Evolutionary conservation across 2,329 filamentous ascomycete genomes (phyloP).

Genomic region (Fonsecaea pugnacius): DNA sequence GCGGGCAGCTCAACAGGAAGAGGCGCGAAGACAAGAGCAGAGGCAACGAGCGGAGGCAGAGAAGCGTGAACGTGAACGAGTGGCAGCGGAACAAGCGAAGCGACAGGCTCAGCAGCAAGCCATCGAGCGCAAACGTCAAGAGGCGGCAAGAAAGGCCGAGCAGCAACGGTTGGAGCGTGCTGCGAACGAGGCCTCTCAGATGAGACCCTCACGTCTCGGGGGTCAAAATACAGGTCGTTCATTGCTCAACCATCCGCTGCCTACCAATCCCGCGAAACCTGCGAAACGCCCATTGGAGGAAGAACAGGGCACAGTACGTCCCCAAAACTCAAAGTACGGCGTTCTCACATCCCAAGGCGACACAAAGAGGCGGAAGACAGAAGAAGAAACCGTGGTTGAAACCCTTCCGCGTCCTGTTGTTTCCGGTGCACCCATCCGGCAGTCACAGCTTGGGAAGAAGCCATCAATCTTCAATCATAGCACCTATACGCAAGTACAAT

Average conservation of each 20-base stretch:
- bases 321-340: constrained; percentile 45
- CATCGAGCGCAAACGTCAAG: constrained; percentile 56
- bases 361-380: constrained; percentile 78
- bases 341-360: constrained; percentile 70
- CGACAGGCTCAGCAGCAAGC: constrained; percentile 65
- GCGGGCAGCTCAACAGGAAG: constrained; percentile 65
- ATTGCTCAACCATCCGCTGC: constrained; percentile 59
- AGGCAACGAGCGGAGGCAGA: constrained; percentile 64
- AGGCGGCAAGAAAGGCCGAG: constrained; percentile 52
- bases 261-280: constrained; percentile 70
- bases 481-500: constrained; percentile 47
- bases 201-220: constrained; percentile 55
- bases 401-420: constrained; percentile 70
- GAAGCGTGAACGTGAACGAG: constrained; percentile 51
- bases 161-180: constrained; percentile 45
- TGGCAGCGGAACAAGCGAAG: constrained; percentile 63
- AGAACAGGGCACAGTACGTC: constrained; percentile 58
- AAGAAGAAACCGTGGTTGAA: constrained; percentile 68
- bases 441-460: constrained; percentile 72
- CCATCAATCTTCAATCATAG: constrained; percentile 46
- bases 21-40: constrained; percentile 65
- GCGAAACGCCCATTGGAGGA: constrained; percentile 71
- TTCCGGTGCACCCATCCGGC: constrained; percentile 76
- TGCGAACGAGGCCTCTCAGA: constrained; percentile 41
- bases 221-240: constrained; percentile 61